Percentiles rank a stretch among this genome's conserved stretches.
Evolutionary conservation across 108 stramenopile species (phyloP).

Genomic region (Skeletonema tropicum): DNA sequence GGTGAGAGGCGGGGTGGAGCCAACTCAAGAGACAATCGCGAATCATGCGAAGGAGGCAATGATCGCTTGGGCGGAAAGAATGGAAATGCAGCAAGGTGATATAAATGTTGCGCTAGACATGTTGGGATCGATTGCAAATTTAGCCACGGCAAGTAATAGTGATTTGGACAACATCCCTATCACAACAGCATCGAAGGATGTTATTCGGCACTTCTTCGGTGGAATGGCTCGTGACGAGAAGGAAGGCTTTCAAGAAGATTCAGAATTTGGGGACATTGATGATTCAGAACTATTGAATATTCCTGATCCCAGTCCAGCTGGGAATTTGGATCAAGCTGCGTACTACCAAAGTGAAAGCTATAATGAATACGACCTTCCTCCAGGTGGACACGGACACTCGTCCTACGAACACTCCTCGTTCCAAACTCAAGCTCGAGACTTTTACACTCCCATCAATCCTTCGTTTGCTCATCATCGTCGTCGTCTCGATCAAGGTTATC

Average conservation of each 20-base stretch:
- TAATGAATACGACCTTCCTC: neutral
- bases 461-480: neutral
- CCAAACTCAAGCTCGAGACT: neutral
- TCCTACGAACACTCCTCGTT: neutral
- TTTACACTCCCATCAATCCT: neutral
- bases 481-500: neutral
- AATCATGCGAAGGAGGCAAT: constrained; percentile 50
- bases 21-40: constrained; percentile 38
- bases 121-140: constrained; percentile 41
- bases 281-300: constrained; percentile 24
- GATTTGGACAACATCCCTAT: constrained; percentile 53
- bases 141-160: constrained; percentile 40
- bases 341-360: neutral
- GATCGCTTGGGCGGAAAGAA: constrained; percentile 41
- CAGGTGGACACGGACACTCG: neutral
- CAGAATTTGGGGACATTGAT: constrained; percentile 22
- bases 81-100: constrained; percentile 57
- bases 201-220: constrained; percentile 34
- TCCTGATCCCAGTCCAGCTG: constrained; percentile 11
- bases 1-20: constrained; percentile 8
- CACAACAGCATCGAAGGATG: constrained; percentile 47
- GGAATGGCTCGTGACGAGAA: constrained; percentile 1
- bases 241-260: neutral
- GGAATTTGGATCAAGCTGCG: neutral
- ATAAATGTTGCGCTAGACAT: constrained; percentile 53